Evolutionary conservation across 2,329 filamentous ascomycete species (phyloP), one percentile per base, ranked within the genome.

Genomic region (Hypoxylon rubiginosum): DNA sequence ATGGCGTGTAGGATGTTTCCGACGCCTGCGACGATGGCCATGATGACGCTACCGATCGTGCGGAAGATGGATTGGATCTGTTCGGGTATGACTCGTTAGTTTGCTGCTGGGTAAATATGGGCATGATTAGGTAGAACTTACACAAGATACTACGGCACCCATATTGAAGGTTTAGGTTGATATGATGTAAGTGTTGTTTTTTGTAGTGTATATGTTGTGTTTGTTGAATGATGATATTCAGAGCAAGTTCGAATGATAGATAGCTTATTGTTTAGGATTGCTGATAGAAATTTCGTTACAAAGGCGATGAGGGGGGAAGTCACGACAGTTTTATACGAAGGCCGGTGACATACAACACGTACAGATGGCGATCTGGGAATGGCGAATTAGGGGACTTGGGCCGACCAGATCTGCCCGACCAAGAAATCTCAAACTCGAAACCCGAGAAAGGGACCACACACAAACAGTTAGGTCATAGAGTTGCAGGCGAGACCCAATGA

Each of bases 61-160:
- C 82, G 85, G 80, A 91, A 85, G 77, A 87, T 78, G 74, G 82
- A 82, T 75, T 83, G 72, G 76, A 92, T 84, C 89, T 91, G 70
- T 64, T 43, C 60, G 69, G 76, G 69, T 74, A n/a, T 69, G 49
- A 36, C 3, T 36, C 41, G 32, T 24, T 6, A 11, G 43, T 50
- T 15, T 30, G 2, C 8, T 17, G 64, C 24, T 28, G 10, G 17
- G 11, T 24, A 10, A 11, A 24, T 36, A 36, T 15, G 11, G 15
- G 13, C 34, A 15, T 36, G 34, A 36, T 11, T 4, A 2, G 10
- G 48, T 53, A 36, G 21, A 55, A 86, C 91, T 76, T 92, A 95
- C 92, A 78, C 92, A 94, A 78, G 92, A 94, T 72, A 93, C 84
- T 76, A 96, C 90, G 80, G 91, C 92, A 82, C 92, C 92, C 92